Evolutionary conservation across 805 yeast genomes (phyloP).

Genomic region (Starmerella tilneyi): DNA sequence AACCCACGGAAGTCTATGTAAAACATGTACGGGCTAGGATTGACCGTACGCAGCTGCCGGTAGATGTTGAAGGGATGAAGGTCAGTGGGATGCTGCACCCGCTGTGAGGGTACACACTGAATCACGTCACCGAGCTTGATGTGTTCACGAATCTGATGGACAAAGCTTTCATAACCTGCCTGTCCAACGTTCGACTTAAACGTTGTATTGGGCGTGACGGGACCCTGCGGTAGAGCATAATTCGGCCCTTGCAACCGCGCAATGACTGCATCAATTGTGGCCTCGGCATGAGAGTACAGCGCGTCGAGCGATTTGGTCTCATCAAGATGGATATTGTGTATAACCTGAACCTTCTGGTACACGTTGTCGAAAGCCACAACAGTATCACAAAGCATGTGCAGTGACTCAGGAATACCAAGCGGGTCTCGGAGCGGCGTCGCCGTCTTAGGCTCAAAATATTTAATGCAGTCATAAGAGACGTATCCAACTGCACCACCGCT

Average conservation of each 20-base stretch:
- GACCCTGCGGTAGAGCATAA: slow-evolving; percentile 58
- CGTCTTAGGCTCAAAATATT: slow-evolving; percentile 92
- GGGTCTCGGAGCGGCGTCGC: slow-evolving; percentile 64
- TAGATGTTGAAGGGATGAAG: slow-evolving; percentile 94
- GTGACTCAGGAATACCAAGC: slow-evolving; percentile 79
- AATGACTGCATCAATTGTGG: slow-evolving; percentile 42
- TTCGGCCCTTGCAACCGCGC: slow-evolving; percentile 32
- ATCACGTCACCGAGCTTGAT: slow-evolving; percentile 86
- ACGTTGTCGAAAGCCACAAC: slow-evolving; percentile 91
- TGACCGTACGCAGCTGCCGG: slow-evolving; percentile 86
- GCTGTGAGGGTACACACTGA: slow-evolving; percentile 97
- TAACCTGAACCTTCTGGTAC: slow-evolving; percentile 82
- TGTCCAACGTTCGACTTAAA: slow-evolving; percentile 87
- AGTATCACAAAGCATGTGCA: slow-evolving; percentile 81
- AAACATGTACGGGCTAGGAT: slow-evolving; percentile 95
- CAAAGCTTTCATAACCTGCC: slow-evolving; percentile 84
- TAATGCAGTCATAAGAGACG: slow-evolving; percentile 90
- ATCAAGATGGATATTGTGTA: slow-evolving; percentile 53
- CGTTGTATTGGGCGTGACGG: slow-evolving; percentile 53
- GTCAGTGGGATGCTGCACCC: slow-evolving; percentile 90
- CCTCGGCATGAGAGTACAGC: slow-evolving; percentile 51
- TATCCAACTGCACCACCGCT: slow-evolving; percentile 97
- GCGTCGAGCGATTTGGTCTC: slow-evolving; percentile 32
- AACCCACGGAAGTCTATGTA: slow-evolving; percentile 74
- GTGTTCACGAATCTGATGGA: slow-evolving; percentile 60